phyloP scores from a whole-genome alignment of 768 basidiomycete species.

The Leucocoprinus birnbaumii region DNA sequence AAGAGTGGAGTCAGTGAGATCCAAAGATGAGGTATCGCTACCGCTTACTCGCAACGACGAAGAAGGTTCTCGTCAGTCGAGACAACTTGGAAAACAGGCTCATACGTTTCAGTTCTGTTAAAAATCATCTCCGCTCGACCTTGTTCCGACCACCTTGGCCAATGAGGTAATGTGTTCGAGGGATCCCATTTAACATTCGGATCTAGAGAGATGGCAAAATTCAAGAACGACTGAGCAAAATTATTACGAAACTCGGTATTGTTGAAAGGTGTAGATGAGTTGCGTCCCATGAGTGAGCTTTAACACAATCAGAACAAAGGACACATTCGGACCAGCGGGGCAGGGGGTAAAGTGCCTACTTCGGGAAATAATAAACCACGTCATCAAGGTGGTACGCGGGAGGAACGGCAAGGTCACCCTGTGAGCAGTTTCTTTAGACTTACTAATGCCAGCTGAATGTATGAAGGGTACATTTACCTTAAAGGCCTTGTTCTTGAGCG shows the following conservation, averaged over 20 bases:
- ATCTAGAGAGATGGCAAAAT: conserved; percentile 29
- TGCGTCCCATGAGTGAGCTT: background rate
- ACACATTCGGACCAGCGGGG: conserved; percentile 11
- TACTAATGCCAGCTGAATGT: no score
- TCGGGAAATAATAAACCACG: background rate
- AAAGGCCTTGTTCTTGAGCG: conserved; percentile 25
- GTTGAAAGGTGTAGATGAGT: conserved; percentile 24
- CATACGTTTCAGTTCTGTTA: conserved; percentile 31
- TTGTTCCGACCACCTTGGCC: conserved; percentile 25
- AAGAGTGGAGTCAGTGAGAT: background rate
- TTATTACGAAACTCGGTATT: conserved; percentile 33
- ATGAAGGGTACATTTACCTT: no score
- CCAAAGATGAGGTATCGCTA: background rate
- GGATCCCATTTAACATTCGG: conserved; percentile 26
- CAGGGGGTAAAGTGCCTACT: no score
- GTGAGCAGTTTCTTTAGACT: no score
- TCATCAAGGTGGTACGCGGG: conserved; percentile 16
- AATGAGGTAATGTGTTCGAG: conserved; percentile 33
- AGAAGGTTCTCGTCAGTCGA: background rate
- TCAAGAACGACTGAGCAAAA: conserved; percentile 35
- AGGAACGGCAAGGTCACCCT: conserved; percentile 42
- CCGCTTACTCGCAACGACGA: conserved; percentile 9
- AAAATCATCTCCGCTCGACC: conserved; percentile 42
- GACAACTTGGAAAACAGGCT: conserved; percentile 16
- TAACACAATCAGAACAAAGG: background rate